Conservation (phyloP, 2,329 filamentous ascomycete species). For the Botrytis pseudocinerea region DNA sequence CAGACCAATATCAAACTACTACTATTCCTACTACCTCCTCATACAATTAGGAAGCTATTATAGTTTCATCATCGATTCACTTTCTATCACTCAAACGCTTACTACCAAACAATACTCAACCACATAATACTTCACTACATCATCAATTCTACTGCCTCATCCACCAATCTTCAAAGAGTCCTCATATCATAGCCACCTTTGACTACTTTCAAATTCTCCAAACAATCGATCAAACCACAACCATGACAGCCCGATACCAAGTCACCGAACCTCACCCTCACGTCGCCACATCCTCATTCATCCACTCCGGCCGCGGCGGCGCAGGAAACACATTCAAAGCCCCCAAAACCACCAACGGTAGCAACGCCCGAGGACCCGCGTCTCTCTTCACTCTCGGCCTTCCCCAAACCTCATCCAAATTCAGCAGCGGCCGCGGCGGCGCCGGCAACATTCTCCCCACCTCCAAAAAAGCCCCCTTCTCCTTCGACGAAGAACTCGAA, state of each 20-base stretch:
- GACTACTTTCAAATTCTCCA: not conserved
- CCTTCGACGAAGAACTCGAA: slow-evolving; percentile 41
- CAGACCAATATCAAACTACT: not conserved
- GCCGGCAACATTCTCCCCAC: slow-evolving; percentile 40
- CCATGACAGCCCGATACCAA: slow-evolving; percentile 33
- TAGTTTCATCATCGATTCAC: slow-evolving; percentile 8
- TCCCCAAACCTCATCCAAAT: slow-evolving; percentile 35
- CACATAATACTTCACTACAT: not conserved
- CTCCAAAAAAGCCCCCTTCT: slow-evolving; percentile 38
- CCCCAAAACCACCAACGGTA: slow-evolving; percentile 34
- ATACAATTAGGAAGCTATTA: not conserved
- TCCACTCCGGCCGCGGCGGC: slow-evolving; percentile 39
- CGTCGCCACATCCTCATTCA: slow-evolving; percentile 33
- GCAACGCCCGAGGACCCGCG: slow-evolving; percentile 36
- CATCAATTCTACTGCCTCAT: not conserved
- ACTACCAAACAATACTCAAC: not conserved
- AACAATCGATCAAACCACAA: slow-evolving; percentile 17
- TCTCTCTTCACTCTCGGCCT: slow-evolving; percentile 36
- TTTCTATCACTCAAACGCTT: not conserved
- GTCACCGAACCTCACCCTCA: slow-evolving; percentile 41
- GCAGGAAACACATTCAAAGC: slow-evolving; percentile 41
- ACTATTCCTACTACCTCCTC: not conserved
- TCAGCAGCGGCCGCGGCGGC: slow-evolving; percentile 39
- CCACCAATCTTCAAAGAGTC: not conserved
- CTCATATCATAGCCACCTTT: too few relatives aligned